phyloP scores from a whole-genome alignment of 129 eudicot genomes.

The Lactuca saligna region DNA sequence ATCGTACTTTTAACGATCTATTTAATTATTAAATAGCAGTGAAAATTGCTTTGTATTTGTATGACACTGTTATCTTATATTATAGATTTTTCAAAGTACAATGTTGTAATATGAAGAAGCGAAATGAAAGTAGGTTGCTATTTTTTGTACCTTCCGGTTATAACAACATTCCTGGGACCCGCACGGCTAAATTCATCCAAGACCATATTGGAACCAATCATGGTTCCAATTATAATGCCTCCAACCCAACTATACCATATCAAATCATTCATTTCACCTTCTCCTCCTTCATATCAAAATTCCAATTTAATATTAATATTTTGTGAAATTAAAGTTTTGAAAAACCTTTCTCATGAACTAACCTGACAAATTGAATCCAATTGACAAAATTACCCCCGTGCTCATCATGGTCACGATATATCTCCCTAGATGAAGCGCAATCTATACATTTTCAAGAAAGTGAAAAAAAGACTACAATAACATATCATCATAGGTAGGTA shows the following conservation, averaged over 20 bases:
- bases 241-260: constrained; percentile 99
- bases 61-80: no score
- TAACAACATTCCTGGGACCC: constrained; percentile 91
- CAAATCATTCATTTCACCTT: constrained; percentile 76
- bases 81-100: no score
- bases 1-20: no score
- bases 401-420: constrained; percentile 92
- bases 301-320: constrained; percentile 9
- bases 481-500: no score
- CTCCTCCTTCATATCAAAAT: constrained; percentile 62
- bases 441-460: constrained; percentile 36
- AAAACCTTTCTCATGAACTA: background rate
- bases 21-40: no score
- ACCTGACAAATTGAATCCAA: constrained; percentile 90
- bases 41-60: no score
- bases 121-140: background rate
- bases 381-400: constrained; percentile 76
- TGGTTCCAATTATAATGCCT: constrained; percentile 91
- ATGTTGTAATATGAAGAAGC: background rate
- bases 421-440: constrained; percentile 80
- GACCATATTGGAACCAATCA: constrained; percentile 96
- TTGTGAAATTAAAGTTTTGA: background rate
- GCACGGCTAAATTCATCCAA: constrained; percentile 91
- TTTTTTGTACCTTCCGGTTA: constrained; percentile 81
- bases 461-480: background rate